A percentile compares a stretch with the other conserved stretches of the same genome.
These are phyloP conservation scores for Entophlyctis luteolus DNA, from an alignment of 192 early-diverging fungal genomes.

Conservation along the genomic window DNA sequence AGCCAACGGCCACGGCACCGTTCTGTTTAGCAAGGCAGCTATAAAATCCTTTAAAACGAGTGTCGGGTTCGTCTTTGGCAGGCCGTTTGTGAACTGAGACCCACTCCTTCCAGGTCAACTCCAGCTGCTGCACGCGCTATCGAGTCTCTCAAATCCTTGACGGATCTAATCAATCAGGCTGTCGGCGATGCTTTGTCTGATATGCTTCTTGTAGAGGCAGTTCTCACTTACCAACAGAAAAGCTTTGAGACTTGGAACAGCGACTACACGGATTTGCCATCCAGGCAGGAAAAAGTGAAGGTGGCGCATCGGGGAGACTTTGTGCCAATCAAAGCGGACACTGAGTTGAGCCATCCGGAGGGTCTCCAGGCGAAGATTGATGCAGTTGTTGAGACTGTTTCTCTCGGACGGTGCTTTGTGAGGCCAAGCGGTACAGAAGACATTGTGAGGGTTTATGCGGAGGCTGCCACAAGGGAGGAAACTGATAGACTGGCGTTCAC, in stretches of 20 bases:
- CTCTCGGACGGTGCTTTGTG: conserved; percentile 89
- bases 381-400: conserved; percentile 75
- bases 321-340: conserved; percentile 95
- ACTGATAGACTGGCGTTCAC: conserved; percentile 82
- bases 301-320: conserved; percentile 77
- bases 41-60: conserved; percentile 69
- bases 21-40: conserved; percentile 83
- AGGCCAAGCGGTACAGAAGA: conserved; percentile 98
- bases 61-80: conserved; percentile 48
- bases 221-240: conserved; percentile 79
- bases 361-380: conserved; percentile 86
- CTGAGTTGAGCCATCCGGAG: conserved; percentile 78
- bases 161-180: conserved; percentile 95
- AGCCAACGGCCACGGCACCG: conserved; percentile 98
- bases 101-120: conserved; percentile 43
- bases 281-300: conserved; percentile 93
- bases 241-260: conserved; percentile 83
- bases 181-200: conserved; percentile 98
- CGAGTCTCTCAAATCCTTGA: conserved; percentile 73
- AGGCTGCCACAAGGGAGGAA: conserved; percentile 87
- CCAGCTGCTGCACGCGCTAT: conserved; percentile 75
- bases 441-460: conserved; percentile 97
- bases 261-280: conserved; percentile 91
- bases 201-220: conserved; percentile 89
- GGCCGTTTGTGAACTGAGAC: not conserved